Conservation (phyloP, 805 yeast genomes). For the Candida anglica region DNA sequence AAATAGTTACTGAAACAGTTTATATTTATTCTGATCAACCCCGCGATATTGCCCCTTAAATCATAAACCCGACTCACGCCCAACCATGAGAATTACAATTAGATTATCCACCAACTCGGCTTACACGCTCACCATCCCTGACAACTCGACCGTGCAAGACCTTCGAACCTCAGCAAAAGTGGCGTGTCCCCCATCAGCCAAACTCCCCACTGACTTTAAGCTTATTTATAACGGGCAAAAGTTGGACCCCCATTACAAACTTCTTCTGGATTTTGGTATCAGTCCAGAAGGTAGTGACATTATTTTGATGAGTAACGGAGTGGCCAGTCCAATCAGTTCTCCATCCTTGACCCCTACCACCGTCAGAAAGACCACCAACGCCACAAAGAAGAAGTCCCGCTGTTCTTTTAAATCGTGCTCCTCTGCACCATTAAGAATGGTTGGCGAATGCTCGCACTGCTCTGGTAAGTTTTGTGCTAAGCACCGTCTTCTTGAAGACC, state of each 20-base stretch:
- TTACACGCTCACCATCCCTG: slow-evolving; percentile 46
- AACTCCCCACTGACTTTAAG: slow-evolving; percentile 35
- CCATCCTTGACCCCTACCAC: slow-evolving; percentile 16
- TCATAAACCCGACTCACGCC: background rate
- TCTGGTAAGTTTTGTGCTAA: slow-evolving; percentile 82
- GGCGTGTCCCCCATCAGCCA: slow-evolving; percentile 29
- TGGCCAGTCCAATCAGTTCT: slow-evolving; percentile 10
- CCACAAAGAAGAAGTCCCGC: slow-evolving; percentile 36
- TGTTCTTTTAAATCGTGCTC: slow-evolving; percentile 58
- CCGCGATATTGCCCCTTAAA: too few species aligned
- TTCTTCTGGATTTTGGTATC: slow-evolving; percentile 18
- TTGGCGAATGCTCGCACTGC: slow-evolving; percentile 84
- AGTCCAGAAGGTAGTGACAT: slow-evolving; percentile 13
- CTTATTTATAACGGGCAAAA: slow-evolving; percentile 37
- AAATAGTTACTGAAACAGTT: too few species aligned
- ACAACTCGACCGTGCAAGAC: slow-evolving; percentile 49
- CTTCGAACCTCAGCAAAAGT: slow-evolving; percentile 44
- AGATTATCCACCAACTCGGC: slow-evolving; percentile 43
- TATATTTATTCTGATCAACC: too few species aligned
- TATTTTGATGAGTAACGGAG: slow-evolving; percentile 20
- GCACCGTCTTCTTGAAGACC: slow-evolving; percentile 84
- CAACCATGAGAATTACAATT: slow-evolving; percentile 45
- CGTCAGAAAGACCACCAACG: slow-evolving; percentile 14
- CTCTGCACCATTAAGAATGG: slow-evolving; percentile 59
- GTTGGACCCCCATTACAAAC: slow-evolving; percentile 23